Conservation (phyloP, 2,329 filamentous ascomycete genomes). For the Epichloe bromicola region DNA sequence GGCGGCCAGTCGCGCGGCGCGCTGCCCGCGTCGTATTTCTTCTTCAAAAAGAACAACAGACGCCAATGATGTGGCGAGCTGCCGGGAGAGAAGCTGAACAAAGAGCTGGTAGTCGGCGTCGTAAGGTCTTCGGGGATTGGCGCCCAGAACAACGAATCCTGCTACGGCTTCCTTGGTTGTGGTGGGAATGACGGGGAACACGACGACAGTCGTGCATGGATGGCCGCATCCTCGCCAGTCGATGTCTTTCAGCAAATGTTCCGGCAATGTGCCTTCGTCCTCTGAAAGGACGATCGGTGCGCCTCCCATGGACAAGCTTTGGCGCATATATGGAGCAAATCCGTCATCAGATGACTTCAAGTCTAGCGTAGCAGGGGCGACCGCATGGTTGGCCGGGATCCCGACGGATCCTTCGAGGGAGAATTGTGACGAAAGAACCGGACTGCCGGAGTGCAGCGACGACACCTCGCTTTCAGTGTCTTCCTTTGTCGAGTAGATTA, state of each 20-base stretch:
- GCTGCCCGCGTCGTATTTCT: slow-evolving; percentile 63
- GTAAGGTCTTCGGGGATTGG: slow-evolving; percentile 67
- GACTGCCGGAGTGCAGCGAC: slow-evolving; percentile 56
- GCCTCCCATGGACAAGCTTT: slow-evolving; percentile 54
- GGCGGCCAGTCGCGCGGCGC: slow-evolving; percentile 60
- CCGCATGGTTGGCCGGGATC: slow-evolving; percentile 48
- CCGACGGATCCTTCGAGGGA: slow-evolving; percentile 62
- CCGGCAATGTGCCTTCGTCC: slow-evolving; percentile 53
- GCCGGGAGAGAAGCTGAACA: slow-evolving; percentile 58
- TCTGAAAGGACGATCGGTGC: slow-evolving; percentile 54
- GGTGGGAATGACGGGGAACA: slow-evolving; percentile 69
- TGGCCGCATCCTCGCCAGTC: slow-evolving; percentile 60
- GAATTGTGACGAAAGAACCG: slow-evolving; percentile 48
- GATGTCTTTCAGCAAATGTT: slow-evolving; percentile 51
- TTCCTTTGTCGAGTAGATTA: slow-evolving; percentile 65
- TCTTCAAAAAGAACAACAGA: slow-evolving; percentile 76
- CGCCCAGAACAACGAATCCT: slow-evolving; percentile 66
- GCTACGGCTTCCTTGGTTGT: slow-evolving; percentile 56
- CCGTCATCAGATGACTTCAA: slow-evolving; percentile 56
- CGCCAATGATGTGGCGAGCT: slow-evolving; percentile 66
- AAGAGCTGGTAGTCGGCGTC: slow-evolving; percentile 73
- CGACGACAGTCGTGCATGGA: slow-evolving; percentile 54
- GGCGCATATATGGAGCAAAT: slow-evolving; percentile 63
- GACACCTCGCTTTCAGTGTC: slow-evolving; percentile 59
- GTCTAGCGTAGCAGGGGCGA: slow-evolving; percentile 50